Base-by-base conservation (phyloP, 2,329 filamentous ascomycete genomes). In the Pseudogymnoascus sp. region DNA sequence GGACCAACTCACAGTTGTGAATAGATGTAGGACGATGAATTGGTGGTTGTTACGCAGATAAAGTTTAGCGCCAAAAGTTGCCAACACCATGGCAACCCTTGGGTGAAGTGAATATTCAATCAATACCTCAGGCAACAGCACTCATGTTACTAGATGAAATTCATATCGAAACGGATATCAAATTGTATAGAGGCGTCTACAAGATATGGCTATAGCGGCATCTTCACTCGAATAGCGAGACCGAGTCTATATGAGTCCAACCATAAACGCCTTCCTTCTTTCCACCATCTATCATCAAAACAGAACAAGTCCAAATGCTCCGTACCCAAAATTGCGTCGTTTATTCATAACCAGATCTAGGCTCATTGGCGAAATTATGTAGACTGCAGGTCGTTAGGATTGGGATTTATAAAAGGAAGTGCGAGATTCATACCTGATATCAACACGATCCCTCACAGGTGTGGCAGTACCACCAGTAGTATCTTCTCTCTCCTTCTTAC, bases 381-480 rank as follows among this genome's bases (percentile, higher is more conserved):
- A 72, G 63, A 61, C 70, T 72, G 25, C 49, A 9, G 25, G 59
- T 18, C n/a, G 38, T 64, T 8, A 63, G 46, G 21, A 62, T 34
- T 12, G 14, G 12, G 21, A n/a, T 40, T 31, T 59, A 11, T 3
- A 34, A 9, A 25, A 16, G 36, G 16, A 38, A 28, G 14, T n/a
- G 8, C 8, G 40, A 61, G 11, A 36, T 28, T 61, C 62, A 53
- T 70, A 72, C 72, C 71, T 73, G 60, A 74, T 74, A 68, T 74
- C 72, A 49, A 72, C 66, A 63, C 72, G 69, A 67, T 74, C 72
- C 64, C 72, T 66, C 7, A 73, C 71, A 56, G 71, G 70, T 5
- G 68, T 70, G 25, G 59, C 59, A 1, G 70, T 66, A 21, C 59
- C 59, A 23, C 59, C 38, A n/a, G n/a, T 31, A 7, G n/a, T 18